Percentiles rank a stretch among this genome's conserved stretches.
These are phyloP conservation scores for Taphrina flavorubra DNA, from an alignment of 1,139 yeast genomes.

Conservation along the genomic window DNA sequence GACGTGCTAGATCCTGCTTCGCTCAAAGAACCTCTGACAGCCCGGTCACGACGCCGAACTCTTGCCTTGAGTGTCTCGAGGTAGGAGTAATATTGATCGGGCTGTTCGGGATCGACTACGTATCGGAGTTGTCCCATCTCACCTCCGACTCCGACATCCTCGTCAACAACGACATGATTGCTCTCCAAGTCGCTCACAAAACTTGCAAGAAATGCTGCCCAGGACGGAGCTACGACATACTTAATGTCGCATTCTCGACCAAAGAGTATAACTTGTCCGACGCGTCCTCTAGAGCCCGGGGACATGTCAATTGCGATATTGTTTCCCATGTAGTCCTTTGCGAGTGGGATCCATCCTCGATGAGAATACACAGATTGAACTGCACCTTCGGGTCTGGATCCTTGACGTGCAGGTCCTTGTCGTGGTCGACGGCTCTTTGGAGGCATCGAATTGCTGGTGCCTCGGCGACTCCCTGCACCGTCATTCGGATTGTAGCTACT, in stretches of 20 bases:
- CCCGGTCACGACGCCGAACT: conserved; percentile 37
- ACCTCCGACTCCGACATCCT: conserved; percentile 51
- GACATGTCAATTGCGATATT: conserved; percentile 87
- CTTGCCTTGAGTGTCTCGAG: conserved; percentile 33
- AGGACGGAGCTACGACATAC: conserved; percentile 74
- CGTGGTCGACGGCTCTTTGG: conserved; percentile 16
- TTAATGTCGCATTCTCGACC: conserved; percentile 90
- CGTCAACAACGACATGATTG: conserved; percentile 73
- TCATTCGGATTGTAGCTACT: conserved; percentile 4
- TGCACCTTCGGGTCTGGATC: conserved; percentile 67
- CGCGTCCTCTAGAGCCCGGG: conserved; percentile 74
- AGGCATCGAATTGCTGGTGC: not conserved
- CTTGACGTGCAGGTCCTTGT: conserved; percentile 20
- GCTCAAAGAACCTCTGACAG: conserved; percentile 27
- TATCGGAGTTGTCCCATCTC: conserved; percentile 36
- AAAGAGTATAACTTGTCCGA: conserved; percentile 85
- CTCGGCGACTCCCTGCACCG: conserved; percentile 3
- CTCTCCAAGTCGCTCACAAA: conserved; percentile 84
- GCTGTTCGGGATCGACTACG: conserved; percentile 19
- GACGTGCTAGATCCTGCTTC: conserved; percentile 17
- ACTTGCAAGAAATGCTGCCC: conserved; percentile 80
- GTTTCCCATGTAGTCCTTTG: conserved; percentile 87
- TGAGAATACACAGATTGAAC: conserved; percentile 79
- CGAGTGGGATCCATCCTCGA: conserved; percentile 86
- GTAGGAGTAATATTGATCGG: conserved; percentile 24